Conservation (phyloP, 208 protist genomes). For the Leptomonas pyrrhocoris region DNA sequence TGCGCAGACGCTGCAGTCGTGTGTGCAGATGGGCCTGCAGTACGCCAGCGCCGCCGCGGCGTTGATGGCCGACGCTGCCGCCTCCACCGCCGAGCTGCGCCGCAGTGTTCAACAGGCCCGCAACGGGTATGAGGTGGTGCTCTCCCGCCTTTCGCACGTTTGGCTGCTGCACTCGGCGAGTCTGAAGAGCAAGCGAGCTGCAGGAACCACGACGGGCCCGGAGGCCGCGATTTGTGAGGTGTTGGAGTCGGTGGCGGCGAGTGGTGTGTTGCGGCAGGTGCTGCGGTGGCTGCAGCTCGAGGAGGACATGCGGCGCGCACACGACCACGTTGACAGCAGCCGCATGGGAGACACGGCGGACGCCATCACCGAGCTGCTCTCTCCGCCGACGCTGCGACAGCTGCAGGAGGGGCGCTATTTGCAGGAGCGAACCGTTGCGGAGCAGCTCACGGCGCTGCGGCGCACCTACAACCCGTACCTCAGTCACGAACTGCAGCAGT, state of each 20-base stretch:
- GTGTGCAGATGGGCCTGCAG: conserved; percentile 31
- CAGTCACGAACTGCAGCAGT: conserved; percentile 61
- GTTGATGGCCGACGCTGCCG: conserved; percentile 7
- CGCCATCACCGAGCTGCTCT: conserved; percentile 26
- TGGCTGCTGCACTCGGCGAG: conserved; percentile 37
- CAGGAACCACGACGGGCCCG: background rate
- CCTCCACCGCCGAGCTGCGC: conserved; percentile 27
- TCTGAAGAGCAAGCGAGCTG: conserved; percentile 10
- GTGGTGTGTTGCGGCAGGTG: conserved; percentile 30
- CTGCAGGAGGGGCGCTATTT: conserved; percentile 49
- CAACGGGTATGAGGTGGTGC: conserved; percentile 46
- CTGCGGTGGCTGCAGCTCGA: conserved; percentile 38
- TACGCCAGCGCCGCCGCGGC: conserved; percentile 26
- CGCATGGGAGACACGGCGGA: conserved; percentile 17
- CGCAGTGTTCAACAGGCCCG: conserved; percentile 32
- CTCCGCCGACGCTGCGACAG: conserved; percentile 46
- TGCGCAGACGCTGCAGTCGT: conserved; percentile 24
- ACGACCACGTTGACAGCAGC: conserved; percentile 30
- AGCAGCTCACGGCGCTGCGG: conserved; percentile 64
- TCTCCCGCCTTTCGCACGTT: conserved; percentile 57
- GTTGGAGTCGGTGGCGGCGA: conserved; percentile 29
- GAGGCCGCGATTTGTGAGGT: conserved; percentile 22
- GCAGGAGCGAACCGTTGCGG: conserved; percentile 38
- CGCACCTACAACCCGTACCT: conserved; percentile 79
- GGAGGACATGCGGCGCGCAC: conserved; percentile 32